Conservation (phyloP, 2,329 filamentous ascomycete species). For the Neofusicoccum laricinum region DNA sequence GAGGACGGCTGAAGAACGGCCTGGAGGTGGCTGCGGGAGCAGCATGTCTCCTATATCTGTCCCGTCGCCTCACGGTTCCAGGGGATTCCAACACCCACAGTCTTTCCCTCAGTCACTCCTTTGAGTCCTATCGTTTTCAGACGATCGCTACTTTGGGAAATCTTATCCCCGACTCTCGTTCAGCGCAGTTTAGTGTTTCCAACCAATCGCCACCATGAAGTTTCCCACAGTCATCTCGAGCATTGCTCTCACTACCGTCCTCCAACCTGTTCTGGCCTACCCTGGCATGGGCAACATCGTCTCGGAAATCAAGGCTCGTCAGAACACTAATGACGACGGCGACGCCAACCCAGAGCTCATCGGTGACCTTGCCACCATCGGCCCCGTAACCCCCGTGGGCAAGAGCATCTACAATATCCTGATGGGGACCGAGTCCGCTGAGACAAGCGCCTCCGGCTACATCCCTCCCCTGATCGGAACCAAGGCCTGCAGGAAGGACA, state of each 20-base stretch:
- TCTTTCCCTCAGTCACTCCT: neutral
- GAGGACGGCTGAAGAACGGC: neutral
- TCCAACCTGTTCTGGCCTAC: constrained; percentile 22
- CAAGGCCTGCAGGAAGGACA: constrained; percentile 33
- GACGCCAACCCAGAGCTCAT: constrained; percentile 31
- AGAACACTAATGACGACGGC: constrained; percentile 16
- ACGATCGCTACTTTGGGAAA: neutral
- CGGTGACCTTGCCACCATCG: constrained; percentile 33
- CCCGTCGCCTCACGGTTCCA: neutral
- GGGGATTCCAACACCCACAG: neutral
- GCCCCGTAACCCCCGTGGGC: constrained; percentile 20
- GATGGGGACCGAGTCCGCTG: constrained; percentile 25
- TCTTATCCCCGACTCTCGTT: neutral
- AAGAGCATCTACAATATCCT: constrained; percentile 30
- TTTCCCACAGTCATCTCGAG: constrained; percentile 18
- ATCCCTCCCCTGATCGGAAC: constrained; percentile 22
- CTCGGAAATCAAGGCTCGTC: neutral
- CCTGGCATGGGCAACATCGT: constrained; percentile 21
- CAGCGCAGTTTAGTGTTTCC: neutral
- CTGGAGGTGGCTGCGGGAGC: neutral
- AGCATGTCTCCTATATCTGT: neutral
- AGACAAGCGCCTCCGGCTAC: constrained; percentile 24
- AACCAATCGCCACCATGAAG: constrained; percentile 21
- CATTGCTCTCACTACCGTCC: constrained; percentile 19
- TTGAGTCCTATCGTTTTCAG: neutral